Percentiles rank a stretch among this genome's conserved stretches.
phyloP scores from a whole-genome alignment of 805 yeast genomes.

The Metschnikowia gelsemii region DNA sequence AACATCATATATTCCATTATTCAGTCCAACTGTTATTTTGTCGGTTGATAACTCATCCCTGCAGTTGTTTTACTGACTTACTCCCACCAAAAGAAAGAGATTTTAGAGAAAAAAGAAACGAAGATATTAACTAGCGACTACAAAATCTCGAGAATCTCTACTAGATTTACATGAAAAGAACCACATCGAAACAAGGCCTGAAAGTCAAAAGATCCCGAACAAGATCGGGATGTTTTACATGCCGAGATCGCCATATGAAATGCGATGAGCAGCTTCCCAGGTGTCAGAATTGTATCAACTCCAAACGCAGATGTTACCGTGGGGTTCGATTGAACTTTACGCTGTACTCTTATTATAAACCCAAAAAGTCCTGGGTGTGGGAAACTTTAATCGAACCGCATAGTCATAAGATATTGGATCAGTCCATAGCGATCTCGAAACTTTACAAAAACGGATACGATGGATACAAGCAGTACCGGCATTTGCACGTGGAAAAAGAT shows the following conservation, averaged over 20 bases:
- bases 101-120: too few relatives aligned
- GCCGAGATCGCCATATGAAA: constrained; percentile 65
- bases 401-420: constrained; percentile 35
- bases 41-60: too few relatives aligned
- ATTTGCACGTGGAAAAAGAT: constrained; percentile 32
- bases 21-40: too few relatives aligned
- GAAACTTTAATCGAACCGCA: background rate
- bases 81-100: too few relatives aligned
- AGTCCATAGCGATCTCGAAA: constrained; percentile 43
- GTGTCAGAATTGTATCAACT: constrained; percentile 55
- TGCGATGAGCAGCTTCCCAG: constrained; percentile 65
- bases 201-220: constrained; percentile 36
- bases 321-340: constrained; percentile 48
- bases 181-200: constrained; percentile 2
- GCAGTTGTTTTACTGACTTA: too few relatives aligned
- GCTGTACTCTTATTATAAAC: constrained; percentile 40
- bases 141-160: background rate
- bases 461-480: constrained; percentile 33
- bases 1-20: too few relatives aligned
- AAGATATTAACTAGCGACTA: too few relatives aligned
- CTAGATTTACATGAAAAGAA: constrained; percentile 5
- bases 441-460: constrained; percentile 36
- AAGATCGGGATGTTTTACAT: constrained; percentile 56
- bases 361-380: constrained; percentile 13
- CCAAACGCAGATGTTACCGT: constrained; percentile 47